Evolutionary conservation across 768 basidiomycete species (phyloP).

Genomic region (Pleurotus tuoliensis): DNA sequence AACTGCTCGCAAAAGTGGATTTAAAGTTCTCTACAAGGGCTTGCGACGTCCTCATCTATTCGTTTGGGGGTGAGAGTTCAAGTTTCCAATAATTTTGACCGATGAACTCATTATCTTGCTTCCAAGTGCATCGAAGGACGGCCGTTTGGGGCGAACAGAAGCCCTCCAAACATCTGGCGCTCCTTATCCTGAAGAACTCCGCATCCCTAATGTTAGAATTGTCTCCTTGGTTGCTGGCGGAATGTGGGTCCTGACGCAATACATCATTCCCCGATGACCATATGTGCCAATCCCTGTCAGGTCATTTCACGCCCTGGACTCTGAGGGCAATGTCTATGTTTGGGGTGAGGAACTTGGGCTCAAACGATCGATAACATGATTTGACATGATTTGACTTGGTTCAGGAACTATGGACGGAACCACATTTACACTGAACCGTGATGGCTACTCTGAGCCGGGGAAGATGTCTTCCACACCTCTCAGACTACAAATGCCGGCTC

Average conservation of each 20-base stretch:
- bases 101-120: neutral
- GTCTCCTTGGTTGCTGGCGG: conserved; percentile 78
- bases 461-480: conserved; percentile 51
- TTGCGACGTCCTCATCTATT: conserved; percentile 53
- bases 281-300: conserved; percentile 30
- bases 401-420: conserved; percentile 61
- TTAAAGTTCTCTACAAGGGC: conserved; percentile 76
- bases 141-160: conserved; percentile 55
- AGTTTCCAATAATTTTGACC: neutral
- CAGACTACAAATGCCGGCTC: conserved; percentile 53
- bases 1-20: conserved; percentile 74
- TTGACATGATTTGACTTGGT: conserved; percentile 5
- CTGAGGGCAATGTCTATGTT: conserved; percentile 65
- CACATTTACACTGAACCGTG: conserved; percentile 32
- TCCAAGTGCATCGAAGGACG: conserved; percentile 54
- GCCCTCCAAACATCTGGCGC: conserved; percentile 37
- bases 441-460: conserved; percentile 54
- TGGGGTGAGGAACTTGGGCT: conserved; percentile 57
- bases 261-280: neutral
- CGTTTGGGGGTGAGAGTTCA: conserved; percentile 45
- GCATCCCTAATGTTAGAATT: conserved; percentile 56
- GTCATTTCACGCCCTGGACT: conserved; percentile 86
- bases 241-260: conserved; percentile 47
- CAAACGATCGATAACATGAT: conserved; percentile 1
- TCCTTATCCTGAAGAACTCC: conserved; percentile 63